phyloP scores from a whole-genome alignment of 805 yeast species.

The Candida quercuum region DNA sequence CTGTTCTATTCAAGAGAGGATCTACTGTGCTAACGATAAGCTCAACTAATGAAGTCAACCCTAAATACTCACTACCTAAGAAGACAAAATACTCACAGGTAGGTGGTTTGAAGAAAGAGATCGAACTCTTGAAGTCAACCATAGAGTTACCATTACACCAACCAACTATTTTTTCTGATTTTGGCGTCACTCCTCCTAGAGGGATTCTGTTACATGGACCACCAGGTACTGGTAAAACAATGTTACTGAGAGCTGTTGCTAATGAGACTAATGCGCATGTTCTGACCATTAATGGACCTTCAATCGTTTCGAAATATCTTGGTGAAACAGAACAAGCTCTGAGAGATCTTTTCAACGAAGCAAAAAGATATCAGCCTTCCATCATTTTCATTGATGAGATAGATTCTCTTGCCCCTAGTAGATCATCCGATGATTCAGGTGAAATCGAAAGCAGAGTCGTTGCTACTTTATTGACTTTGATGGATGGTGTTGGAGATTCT shows the following conservation, averaged over 20 bases:
- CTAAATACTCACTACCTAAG: conserved; percentile 41
- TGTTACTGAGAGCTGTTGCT: conserved; percentile 80
- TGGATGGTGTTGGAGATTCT: conserved; percentile 70
- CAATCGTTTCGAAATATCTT: conserved; percentile 84
- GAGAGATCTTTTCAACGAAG: conserved; percentile 81
- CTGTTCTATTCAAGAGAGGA: conserved; percentile 37
- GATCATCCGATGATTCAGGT: conserved; percentile 80
- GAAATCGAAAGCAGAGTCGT: conserved; percentile 90
- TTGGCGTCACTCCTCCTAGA: conserved; percentile 89
- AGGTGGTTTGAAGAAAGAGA: conserved; percentile 74
- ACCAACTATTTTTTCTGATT: conserved; percentile 71
- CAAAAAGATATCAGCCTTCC: conserved; percentile 79
- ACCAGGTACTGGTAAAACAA: conserved; percentile 95
- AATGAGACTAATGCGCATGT: conserved; percentile 77
- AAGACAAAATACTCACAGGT: conserved; percentile 45
- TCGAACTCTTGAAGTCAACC: conserved; percentile 54
- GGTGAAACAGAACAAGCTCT: conserved; percentile 92
- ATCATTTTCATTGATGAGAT: conserved; percentile 89
- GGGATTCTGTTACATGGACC: conserved; percentile 95
- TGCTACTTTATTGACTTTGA: conserved; percentile 75
- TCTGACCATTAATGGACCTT: conserved; percentile 81
- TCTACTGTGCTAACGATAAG: conserved; percentile 24
- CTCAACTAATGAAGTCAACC: conserved; percentile 21
- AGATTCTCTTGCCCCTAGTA: conserved; percentile 83
- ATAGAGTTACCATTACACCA: conserved; percentile 76